Percentiles rank a stretch among this genome's conserved stretches.
Evolutionary conservation across 2,329 filamentous ascomycete genomes (phyloP).

Genomic region (Exserohilum rostratum): DNA sequence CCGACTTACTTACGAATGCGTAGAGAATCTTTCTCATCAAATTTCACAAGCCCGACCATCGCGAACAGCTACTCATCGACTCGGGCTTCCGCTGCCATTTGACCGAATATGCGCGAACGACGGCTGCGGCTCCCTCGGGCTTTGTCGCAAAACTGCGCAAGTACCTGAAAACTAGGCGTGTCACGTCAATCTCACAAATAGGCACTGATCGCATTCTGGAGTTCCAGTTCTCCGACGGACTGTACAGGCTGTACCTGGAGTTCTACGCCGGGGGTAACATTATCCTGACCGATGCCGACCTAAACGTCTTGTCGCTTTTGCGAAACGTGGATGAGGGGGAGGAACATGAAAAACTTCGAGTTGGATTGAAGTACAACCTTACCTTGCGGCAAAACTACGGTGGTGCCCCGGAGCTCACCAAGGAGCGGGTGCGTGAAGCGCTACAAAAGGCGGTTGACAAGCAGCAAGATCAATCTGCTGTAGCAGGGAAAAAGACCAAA

Average conservation of each 20-base stretch:
- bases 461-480: slow-evolving; percentile 58
- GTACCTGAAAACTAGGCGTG: slow-evolving; percentile 81
- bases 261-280: slow-evolving; percentile 98
- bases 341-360: slow-evolving; percentile 80
- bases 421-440: slow-evolving; percentile 71
- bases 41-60: slow-evolving; percentile 86
- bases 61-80: slow-evolving; percentile 90
- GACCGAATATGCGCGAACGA: slow-evolving; percentile 86
- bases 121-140: slow-evolving; percentile 79
- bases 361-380: slow-evolving; percentile 79
- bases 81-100: slow-evolving; percentile 95
- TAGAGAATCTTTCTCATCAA: slow-evolving; percentile 92
- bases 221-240: slow-evolving; percentile 88
- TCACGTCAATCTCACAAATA: slow-evolving; percentile 81
- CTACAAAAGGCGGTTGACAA: slow-evolving; percentile 70
- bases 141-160: slow-evolving; percentile 89
- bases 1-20: slow-evolving; percentile 25
- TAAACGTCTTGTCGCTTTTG: slow-evolving; percentile 81
- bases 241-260: slow-evolving; percentile 86
- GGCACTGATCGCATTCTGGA: slow-evolving; percentile 94
- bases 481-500: slow-evolving; percentile 69
- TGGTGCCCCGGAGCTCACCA: slow-evolving; percentile 76
- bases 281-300: slow-evolving; percentile 83
- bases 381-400: slow-evolving; percentile 83
- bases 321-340: slow-evolving; percentile 80